Evolutionary conservation across 305 asterid species (phyloP).

Genomic region (Fraxinus latifolia): DNA sequence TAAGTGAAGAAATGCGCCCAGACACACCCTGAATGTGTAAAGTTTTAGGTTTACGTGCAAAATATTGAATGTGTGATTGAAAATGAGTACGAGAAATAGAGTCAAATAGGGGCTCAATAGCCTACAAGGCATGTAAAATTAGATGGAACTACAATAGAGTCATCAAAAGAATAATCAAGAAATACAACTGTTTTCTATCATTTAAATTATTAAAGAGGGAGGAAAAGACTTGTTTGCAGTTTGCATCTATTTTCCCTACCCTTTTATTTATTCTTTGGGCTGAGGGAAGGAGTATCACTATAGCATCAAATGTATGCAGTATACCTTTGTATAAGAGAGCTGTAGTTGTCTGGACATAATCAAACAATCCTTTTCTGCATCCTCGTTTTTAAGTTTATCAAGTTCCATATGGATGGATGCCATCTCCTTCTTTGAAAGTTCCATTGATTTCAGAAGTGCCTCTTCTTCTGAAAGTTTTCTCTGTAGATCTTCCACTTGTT

Average conservation of each 20-base stretch:
- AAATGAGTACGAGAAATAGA: neutral
- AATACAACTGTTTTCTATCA: neutral
- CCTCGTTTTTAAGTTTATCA: constrained; percentile 55
- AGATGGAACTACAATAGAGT: neutral
- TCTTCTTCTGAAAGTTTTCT: constrained; percentile 67
- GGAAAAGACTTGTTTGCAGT: neutral
- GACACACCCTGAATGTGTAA: too few species aligned
- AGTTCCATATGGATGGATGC: constrained; percentile 41
- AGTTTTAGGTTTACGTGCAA: neutral
- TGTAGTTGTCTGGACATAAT: constrained; percentile 65
- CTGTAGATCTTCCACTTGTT: constrained; percentile 71
- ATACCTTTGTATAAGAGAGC: constrained; percentile 79
- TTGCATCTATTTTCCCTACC: neutral
- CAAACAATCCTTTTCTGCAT: constrained; percentile 61
- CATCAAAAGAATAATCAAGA: neutral
- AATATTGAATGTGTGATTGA: neutral
- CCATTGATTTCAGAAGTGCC: constrained; percentile 67
- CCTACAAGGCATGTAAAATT: neutral
- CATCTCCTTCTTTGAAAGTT: constrained; percentile 59
- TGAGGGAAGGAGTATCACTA: neutral
- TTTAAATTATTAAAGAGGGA: neutral
- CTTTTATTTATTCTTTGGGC: neutral
- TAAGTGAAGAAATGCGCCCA: too few species aligned
- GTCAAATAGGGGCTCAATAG: neutral
- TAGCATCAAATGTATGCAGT: neutral